These are phyloP conservation scores for Colletotrichum aenigma DNA, from an alignment of 2,329 filamentous ascomycete genomes.

Conservation along the genomic window DNA sequence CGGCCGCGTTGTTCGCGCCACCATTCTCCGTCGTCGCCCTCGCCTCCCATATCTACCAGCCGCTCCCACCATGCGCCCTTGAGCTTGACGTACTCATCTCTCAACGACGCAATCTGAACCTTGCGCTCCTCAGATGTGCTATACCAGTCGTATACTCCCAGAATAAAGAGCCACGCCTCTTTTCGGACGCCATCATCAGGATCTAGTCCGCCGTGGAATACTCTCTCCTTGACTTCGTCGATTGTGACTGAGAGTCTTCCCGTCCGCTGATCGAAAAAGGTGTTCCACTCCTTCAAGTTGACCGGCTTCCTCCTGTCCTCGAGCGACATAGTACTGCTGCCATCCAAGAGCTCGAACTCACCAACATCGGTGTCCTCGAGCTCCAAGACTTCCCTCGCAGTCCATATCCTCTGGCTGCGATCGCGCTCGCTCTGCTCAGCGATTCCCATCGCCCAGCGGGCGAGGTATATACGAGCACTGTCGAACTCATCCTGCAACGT, in stretches of 20 bases:
- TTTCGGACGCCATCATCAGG: constrained; percentile 91
- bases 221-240: constrained; percentile 95
- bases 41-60: constrained; percentile 80
- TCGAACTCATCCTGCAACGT: constrained; percentile 97
- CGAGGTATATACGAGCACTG: constrained; percentile 91
- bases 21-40: constrained; percentile 86
- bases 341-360: constrained; percentile 92
- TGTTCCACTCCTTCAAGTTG: constrained; percentile 86
- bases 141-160: constrained; percentile 93
- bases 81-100: constrained; percentile 92
- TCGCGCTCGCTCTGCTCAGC: constrained; percentile 95
- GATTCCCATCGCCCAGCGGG: constrained; percentile 98
- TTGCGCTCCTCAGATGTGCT: constrained; percentile 85
- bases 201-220: constrained; percentile 93
- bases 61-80: constrained; percentile 98
- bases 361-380: constrained; percentile 95
- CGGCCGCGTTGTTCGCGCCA: constrained; percentile 94
- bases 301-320: constrained; percentile 80
- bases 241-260: constrained; percentile 80
- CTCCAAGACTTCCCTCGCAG: constrained; percentile 87
- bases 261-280: constrained; percentile 78
- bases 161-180: constrained; percentile 93
- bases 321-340: constrained; percentile 73
- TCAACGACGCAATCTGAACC: constrained; percentile 79
- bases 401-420: constrained; percentile 86